Evolutionary conservation across 2,329 filamentous ascomycete genomes (phyloP).

Genomic region (Fusarium subtropicale): DNA sequence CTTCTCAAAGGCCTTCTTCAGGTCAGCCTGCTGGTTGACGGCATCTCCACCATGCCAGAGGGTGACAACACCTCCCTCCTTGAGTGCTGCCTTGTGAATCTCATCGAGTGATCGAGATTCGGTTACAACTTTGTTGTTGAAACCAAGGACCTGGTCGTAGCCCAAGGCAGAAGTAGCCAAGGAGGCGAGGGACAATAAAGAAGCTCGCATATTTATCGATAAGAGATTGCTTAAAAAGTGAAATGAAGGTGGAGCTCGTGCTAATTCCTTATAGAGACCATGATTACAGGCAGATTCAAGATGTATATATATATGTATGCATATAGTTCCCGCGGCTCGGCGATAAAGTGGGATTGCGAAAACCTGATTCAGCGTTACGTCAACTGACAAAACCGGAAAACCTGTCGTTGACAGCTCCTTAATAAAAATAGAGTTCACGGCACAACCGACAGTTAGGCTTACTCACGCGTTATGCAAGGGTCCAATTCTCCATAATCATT

Average conservation of each 20-base stretch:
- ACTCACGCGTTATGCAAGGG: too few species aligned
- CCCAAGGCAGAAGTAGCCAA: not conserved
- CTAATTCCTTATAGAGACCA: not conserved
- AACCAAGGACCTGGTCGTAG: not conserved
- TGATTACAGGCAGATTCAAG: not conserved
- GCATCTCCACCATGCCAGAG: conserved; percentile 64
- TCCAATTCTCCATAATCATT: too few species aligned
- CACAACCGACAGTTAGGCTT: too few species aligned
- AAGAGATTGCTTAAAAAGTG: rapidly evolving
- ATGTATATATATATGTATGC: not conserved
- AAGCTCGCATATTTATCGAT: not conserved
- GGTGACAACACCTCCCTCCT: conserved; percentile 60
- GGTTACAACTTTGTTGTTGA: not conserved
- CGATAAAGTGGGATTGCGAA: too few species aligned
- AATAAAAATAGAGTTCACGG: too few species aligned
- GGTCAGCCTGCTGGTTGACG: conserved; percentile 51
- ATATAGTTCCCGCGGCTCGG: too few species aligned
- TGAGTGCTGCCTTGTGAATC: conserved; percentile 62
- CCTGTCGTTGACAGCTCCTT: too few species aligned
- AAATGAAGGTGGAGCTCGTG: not conserved
- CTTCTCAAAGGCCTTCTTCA: conserved; percentile 59
- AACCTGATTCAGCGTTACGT: too few species aligned
- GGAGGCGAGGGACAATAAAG: not conserved
- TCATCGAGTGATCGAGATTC: conserved; percentile 53
- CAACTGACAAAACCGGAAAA: too few species aligned